Evolutionary conservation across 2,329 filamentous ascomycete genomes (phyloP), one percentile per base, ranked within the genome.

Genomic region (Xylaria sp.): DNA sequence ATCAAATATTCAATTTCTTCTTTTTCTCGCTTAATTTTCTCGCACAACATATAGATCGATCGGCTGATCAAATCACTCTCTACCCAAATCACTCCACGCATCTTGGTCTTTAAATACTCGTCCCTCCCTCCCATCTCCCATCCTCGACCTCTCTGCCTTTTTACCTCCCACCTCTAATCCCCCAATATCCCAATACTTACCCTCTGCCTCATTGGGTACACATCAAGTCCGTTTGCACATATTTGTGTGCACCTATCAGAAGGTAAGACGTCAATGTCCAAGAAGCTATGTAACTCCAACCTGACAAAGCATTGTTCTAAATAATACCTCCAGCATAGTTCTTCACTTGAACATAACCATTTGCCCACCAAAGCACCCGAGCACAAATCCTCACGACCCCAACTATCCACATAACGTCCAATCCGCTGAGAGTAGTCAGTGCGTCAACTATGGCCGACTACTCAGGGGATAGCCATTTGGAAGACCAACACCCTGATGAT

Each of bases 401-500:
- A 34, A 24, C 8, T 42, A 14, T 19, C 11, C 45, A 36, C 19
- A 36, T 14, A 36, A 27, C 24, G 4, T 47, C 9, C 27, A 12
- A 32, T 14, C 14, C 57, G 24, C 27, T 11, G 32, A 9, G 8
- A 21, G 30, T 8, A 27, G n/a, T 19, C 9, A 9, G 42, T 59
- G n/a, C 27, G 48, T 27, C 3, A 45, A n/a, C 27, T 42, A 59
- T 59, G 56, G 56, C 56, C 7, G 42, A 32, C 45, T 42, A 32
- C n/a, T 17, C 2, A 34, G 42, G 21, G 7, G n/a, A 59, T 14
- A 34, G 32, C 30, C 9, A 19, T 17, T 47, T 19, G 42, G 42
- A 17, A 3, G 17, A 47, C 19, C 5, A 47, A 17, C n/a, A 19
- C 17, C n/a, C 42, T 6, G 42, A 5, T 19, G 42, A n/a, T 47